Evolutionary conservation across 2,329 filamentous ascomycete genomes (phyloP).

Genomic region (Trichoderma sp.): DNA sequence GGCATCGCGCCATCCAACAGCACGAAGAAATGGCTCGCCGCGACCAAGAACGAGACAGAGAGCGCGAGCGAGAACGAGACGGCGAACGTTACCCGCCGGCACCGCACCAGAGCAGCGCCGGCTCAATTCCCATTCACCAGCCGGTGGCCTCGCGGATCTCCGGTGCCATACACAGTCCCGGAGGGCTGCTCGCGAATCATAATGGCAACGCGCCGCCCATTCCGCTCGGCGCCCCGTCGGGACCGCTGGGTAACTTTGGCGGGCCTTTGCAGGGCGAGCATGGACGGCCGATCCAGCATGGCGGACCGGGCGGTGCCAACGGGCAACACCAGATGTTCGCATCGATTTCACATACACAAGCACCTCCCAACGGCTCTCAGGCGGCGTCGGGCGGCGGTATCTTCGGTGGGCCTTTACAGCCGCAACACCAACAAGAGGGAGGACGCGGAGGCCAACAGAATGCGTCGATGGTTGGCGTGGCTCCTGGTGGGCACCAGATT

Average conservation of each 20-base stretch:
- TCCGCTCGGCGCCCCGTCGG: constrained; percentile 54
- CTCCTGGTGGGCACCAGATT: constrained; percentile 42
- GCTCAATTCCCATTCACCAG: constrained; percentile 89
- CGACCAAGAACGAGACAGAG: constrained; percentile 65
- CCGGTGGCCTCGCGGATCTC: constrained; percentile 81
- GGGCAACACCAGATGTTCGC: constrained; percentile 60
- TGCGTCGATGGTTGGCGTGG: constrained; percentile 52
- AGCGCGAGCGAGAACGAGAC: constrained; percentile 61
- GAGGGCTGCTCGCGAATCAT: constrained; percentile 79
- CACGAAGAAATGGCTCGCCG: constrained; percentile 54
- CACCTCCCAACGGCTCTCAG: constrained; percentile 55
- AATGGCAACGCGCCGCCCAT: constrained; percentile 59
- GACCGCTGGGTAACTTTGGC: constrained; percentile 54
- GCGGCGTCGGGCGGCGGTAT: constrained; percentile 62
- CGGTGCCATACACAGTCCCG: constrained; percentile 86
- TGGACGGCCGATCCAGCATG: constrained; percentile 54
- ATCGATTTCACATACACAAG: constrained; percentile 52
- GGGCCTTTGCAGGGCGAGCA: constrained; percentile 57
- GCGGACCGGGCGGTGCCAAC: constrained; percentile 49
- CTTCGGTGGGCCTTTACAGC: constrained; percentile 70
- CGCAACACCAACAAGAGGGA: constrained; percentile 49
- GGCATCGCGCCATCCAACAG: constrained; percentile 50
- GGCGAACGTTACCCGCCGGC: constrained; percentile 69
- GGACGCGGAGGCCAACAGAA: constrained; percentile 63
- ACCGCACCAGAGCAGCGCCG: constrained; percentile 79